Evolutionary conservation across 768 basidiomycete species (phyloP).

Genomic region (Lentinula edodes): DNA sequence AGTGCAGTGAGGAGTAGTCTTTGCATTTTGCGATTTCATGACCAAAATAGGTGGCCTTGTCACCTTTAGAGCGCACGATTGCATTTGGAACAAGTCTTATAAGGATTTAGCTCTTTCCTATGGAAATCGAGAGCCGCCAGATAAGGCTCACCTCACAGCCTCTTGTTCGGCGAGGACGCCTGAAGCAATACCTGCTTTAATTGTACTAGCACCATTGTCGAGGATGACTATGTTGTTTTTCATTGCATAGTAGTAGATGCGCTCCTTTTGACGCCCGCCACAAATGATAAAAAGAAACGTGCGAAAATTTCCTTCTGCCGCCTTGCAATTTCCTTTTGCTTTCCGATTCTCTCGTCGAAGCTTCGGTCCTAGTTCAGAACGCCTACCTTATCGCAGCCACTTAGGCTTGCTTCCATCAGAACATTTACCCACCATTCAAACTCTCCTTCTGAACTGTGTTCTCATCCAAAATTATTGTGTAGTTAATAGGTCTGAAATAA

Average conservation of each 20-base stretch:
- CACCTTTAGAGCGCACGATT: constrained; percentile 78
- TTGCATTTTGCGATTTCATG: constrained; percentile 75
- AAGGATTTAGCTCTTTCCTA: not conserved
- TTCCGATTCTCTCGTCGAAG: not conserved
- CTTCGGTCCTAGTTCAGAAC: constrained; percentile 3
- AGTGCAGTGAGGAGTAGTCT: constrained; percentile 78
- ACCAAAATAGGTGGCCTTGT: constrained; percentile 78
- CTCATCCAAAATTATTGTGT: not conserved
- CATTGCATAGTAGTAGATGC: not conserved
- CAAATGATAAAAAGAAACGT: not conserved
- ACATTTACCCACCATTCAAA: not conserved
- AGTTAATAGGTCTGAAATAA: not conserved
- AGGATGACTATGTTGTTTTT: constrained; percentile 4
- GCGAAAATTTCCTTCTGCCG: not conserved
- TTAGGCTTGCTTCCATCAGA: not conserved
- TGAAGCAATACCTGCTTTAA: constrained; percentile 3
- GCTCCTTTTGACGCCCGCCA: not conserved
- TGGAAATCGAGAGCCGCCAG: not conserved
- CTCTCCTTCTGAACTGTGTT: not conserved
- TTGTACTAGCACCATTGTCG: constrained; percentile 9
- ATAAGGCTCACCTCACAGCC: not conserved
- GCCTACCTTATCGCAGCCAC: not conserved
- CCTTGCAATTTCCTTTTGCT: not conserved
- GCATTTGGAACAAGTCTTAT: constrained; percentile 73
- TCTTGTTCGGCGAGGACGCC: not conserved